A percentile compares a stretch with the other conserved stretches of the same genome.
phyloP scores from a whole-genome alignment of 208 protist species.

The Leishmania aethiopica region DNA sequence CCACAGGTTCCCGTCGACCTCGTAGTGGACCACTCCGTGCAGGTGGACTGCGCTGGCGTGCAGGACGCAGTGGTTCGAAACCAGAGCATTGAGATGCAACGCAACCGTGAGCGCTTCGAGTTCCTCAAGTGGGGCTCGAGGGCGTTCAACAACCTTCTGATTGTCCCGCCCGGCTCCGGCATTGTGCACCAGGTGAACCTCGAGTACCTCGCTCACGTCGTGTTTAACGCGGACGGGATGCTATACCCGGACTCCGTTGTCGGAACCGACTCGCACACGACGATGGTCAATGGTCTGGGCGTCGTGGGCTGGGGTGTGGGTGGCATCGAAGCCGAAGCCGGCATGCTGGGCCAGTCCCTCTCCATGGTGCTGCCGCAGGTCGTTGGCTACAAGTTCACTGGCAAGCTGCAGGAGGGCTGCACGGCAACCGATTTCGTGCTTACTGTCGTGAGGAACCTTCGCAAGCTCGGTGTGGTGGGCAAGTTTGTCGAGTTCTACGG shows the following conservation, averaged over 20 bases:
- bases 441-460: conserved; percentile 92
- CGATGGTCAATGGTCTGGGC: conserved; percentile 97
- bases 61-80: conserved; percentile 88
- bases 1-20: conserved; percentile 97
- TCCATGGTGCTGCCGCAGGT: conserved; percentile 96
- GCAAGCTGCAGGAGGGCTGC: conserved; percentile 87
- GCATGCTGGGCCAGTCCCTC: conserved; percentile 96
- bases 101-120: conserved; percentile 96
- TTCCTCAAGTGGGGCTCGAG: conserved; percentile 98
- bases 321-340: conserved; percentile 97
- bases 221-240: conserved; percentile 92
- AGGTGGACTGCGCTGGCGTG: conserved; percentile 88
- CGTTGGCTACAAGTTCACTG: conserved; percentile 95
- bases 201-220: conserved; percentile 95
- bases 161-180: conserved; percentile 96
- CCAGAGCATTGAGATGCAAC: conserved; percentile 94
- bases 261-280: conserved; percentile 97
- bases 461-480: conserved; percentile 95
- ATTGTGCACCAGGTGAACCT: conserved; percentile 98
- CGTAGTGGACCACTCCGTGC: conserved; percentile 97
- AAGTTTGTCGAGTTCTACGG: conserved; percentile 99
- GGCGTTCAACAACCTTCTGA: conserved; percentile 94
- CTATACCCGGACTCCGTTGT: conserved; percentile 98
- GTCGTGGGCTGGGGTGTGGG: conserved; percentile 97
- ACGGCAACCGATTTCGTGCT: conserved; percentile 98